Conservation (phyloP, 768 basidiomycete species). For the Obba rivulosa region DNA sequence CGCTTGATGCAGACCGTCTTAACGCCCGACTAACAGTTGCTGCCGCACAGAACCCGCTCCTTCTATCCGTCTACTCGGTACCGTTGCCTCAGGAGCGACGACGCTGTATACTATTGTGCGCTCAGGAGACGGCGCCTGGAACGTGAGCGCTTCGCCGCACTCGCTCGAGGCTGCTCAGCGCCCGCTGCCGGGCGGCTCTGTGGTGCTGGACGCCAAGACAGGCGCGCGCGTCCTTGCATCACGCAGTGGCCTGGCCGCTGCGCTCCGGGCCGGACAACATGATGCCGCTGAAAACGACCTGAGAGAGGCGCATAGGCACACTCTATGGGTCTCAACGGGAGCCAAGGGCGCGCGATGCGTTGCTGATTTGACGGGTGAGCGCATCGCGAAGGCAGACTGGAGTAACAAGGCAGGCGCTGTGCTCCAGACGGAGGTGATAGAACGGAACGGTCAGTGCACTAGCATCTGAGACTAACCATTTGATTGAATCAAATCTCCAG, state of each 20-base stretch:
- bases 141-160: conserved; percentile 30
- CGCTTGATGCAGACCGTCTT: not conserved
- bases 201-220: conserved; percentile 47
- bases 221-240: conserved; percentile 42
- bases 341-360: conserved; percentile 52
- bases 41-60: conserved; percentile 34
- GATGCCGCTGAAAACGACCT: conserved; percentile 20
- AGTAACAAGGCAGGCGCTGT: conserved; percentile 45
- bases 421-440: conserved; percentile 48
- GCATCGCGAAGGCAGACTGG: conserved; percentile 66
- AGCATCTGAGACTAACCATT: conserved; percentile 10
- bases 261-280: conserved; percentile 17
- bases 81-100: conserved; percentile 50
- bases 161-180: conserved; percentile 33
- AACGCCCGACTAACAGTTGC: conserved; percentile 1
- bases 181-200: conserved; percentile 42
- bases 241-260: conserved; percentile 36
- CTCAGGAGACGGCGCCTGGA: conserved; percentile 26
- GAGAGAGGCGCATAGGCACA: conserved; percentile 21
- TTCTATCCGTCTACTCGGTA: conserved; percentile 57
- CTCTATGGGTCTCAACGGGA: conserved; percentile 48
- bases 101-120: conserved; percentile 52
- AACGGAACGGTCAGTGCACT: conserved; percentile 48
- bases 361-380: conserved; percentile 58
- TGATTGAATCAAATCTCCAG: conserved; percentile 20